Evolutionary conservation across 768 basidiomycete species (phyloP), one percentile per base, ranked within the genome.

Genomic region (Phlebiopsis gigantea): DNA sequence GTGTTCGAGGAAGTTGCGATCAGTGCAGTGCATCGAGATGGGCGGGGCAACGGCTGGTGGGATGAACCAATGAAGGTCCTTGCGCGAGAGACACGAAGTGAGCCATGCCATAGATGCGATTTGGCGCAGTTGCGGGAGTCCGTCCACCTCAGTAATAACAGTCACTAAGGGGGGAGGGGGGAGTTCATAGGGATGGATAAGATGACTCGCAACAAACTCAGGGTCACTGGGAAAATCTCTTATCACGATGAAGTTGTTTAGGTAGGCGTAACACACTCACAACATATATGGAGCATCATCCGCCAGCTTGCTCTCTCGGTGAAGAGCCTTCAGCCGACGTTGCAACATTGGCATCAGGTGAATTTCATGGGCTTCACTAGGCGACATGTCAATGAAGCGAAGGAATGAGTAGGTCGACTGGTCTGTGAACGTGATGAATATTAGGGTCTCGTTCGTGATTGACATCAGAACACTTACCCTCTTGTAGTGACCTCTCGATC

Each of bases 21-120:
- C 82, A 41, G 81, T 79, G 66, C 87, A 91, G 61, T 83, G 77
- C 58, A 89, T 72, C 25, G 80, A 68, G 58, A 97, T 87, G 0
- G 90, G 81, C 3, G 96, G 96, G 0, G 96, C 96, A 29, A 93
- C 81, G 7, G 76, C 93, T 8, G 85, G 76, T n/a, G 92, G 91
- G 17, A 90, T 76, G 70, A 87, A 91, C 87, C 93, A 97, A 61
- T 84, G 85, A 62, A 94, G 77, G 14, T 81, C 81, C 1, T 82
- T 83, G 39, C 90, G 83, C 39, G 91, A 93, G 26, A 98, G 73
- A 66, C 84, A 91, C 1, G 94, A 94, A n/a, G 75, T 68, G 55
- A 77, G 71, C 87, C 92, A 96, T 12, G 76, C 74, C 19, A 73
- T 70, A 17, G 68, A 67, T 7, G 86, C 78, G 63, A 96, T 88